Evolutionary conservation across 805 yeast genomes (phyloP).

Genomic region (Yamadazyma kitorensis): DNA sequence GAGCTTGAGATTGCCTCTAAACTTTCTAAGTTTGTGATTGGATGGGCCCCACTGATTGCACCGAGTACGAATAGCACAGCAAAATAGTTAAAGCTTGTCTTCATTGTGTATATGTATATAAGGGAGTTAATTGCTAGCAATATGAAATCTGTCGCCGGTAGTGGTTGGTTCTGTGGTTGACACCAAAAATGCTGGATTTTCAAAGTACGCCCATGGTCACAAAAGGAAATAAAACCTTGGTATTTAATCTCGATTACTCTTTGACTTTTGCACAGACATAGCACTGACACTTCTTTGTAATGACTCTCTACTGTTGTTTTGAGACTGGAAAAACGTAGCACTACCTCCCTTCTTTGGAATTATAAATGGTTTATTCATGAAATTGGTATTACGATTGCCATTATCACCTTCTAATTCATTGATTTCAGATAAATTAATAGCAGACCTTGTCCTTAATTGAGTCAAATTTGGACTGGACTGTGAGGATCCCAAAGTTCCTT

Average conservation of each 20-base stretch:
- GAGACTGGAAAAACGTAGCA: conserved; percentile 11
- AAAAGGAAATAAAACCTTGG: background rate
- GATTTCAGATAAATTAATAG: conserved; percentile 24
- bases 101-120: background rate
- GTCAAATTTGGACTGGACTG: conserved; percentile 16
- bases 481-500: conserved; percentile 26
- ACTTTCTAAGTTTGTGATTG: too few species aligned
- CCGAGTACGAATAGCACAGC: too few species aligned
- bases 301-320: conserved; percentile 25
- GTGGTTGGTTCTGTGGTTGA: too few species aligned
- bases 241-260: background rate
- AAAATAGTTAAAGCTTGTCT: too few species aligned
- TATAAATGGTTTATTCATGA: conserved; percentile 37
- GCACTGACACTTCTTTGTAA: conserved; percentile 20
- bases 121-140: background rate
- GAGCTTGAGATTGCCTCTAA: too few species aligned
- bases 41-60: too few species aligned
- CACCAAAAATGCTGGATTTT: too few species aligned
- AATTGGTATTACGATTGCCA: conserved; percentile 17
- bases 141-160: too few species aligned
- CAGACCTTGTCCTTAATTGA: conserved; percentile 35
- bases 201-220: too few species aligned
- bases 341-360: conserved; percentile 24
- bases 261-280: conserved; percentile 11
- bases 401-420: conserved; percentile 10